Percentiles rank a stretch among this genome's conserved stretches.
These are phyloP conservation scores for Zygosaccharomyces kombuchaensis DNA, from an alignment of 805 yeast genomes.

Conservation along the genomic window DNA sequence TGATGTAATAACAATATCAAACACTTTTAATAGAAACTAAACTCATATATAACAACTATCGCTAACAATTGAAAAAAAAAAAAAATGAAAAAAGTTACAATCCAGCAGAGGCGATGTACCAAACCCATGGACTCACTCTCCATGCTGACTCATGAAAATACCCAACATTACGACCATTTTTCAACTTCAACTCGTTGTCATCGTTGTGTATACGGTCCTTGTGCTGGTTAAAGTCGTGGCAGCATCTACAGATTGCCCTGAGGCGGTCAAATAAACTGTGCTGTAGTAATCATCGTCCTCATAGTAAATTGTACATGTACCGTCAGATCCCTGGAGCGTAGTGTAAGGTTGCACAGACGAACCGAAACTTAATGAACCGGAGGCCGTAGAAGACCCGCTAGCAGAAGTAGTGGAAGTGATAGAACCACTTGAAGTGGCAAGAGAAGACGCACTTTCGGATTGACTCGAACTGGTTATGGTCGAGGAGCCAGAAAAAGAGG, in stretches of 20 bases:
- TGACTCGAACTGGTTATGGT: slow-evolving; percentile 3
- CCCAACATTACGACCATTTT: neutral
- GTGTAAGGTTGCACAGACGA: slow-evolving; percentile 12
- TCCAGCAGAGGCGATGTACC: neutral
- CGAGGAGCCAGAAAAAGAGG: slow-evolving; percentile 10
- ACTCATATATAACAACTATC: neutral
- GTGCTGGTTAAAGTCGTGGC: slow-evolving; percentile 35
- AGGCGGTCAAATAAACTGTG: slow-evolving; percentile 28
- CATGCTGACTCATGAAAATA: neutral
- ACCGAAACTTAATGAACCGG: slow-evolving; percentile 8
- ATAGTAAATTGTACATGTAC: slow-evolving; percentile 26
- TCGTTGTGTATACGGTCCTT: slow-evolving; percentile 24
- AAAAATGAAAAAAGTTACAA: slow-evolving; percentile 1
- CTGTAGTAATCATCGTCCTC: slow-evolving; percentile 31
- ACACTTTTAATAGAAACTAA: neutral
- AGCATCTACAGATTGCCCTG: slow-evolving; percentile 32
- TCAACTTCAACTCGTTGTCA: slow-evolving; percentile 7
- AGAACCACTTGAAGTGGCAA: neutral
- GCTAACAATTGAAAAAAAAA: neutral
- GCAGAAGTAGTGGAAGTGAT: slow-evolving; percentile 2
- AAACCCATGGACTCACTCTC: neutral
- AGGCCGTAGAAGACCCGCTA: slow-evolving; percentile 11
- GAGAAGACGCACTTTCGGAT: neutral
- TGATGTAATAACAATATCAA: slow-evolving; percentile 1
- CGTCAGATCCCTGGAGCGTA: slow-evolving; percentile 19